Conservation (phyloP, 2,329 filamentous ascomycete species). For the Diaporthe caulivora region DNA sequence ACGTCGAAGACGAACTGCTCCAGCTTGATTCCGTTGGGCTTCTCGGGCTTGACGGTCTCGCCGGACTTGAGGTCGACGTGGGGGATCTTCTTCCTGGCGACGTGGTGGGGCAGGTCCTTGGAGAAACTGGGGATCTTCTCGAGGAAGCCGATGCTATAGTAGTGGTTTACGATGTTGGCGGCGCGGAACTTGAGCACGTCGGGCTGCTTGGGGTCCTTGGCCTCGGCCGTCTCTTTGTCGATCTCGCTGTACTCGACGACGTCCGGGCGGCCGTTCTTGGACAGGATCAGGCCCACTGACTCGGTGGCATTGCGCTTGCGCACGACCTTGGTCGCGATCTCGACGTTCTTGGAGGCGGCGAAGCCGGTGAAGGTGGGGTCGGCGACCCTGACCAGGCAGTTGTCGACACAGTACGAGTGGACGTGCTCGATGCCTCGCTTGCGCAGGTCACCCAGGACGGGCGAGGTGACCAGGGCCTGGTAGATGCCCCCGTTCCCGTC, state of each 20-base stretch:
- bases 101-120: slow-evolving; percentile 90
- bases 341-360: slow-evolving; percentile 86
- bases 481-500: slow-evolving; percentile 99
- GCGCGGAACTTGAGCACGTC: slow-evolving; percentile 94
- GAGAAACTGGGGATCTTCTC: slow-evolving; percentile 90
- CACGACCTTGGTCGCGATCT: slow-evolving; percentile 99
- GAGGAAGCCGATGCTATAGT: slow-evolving; percentile 95
- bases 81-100: slow-evolving; percentile 98
- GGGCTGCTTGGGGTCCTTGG: slow-evolving; percentile 83
- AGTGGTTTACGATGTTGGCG: slow-evolving; percentile 99
- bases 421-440: slow-evolving; percentile 93
- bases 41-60: slow-evolving; percentile 87
- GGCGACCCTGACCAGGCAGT: slow-evolving; percentile 98
- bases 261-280: slow-evolving; percentile 95
- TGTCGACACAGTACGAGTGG: slow-evolving; percentile 98
- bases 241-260: slow-evolving; percentile 99
- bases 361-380: slow-evolving; percentile 97
- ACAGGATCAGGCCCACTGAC: slow-evolving; percentile 92
- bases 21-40: slow-evolving; percentile 98
- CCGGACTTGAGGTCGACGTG: slow-evolving; percentile 82
- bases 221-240: slow-evolving; percentile 87
- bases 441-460: slow-evolving; percentile 88
- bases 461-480: slow-evolving; percentile 84
- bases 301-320: slow-evolving; percentile 97
- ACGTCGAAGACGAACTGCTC: slow-evolving; percentile 99